phyloP scores from a whole-genome alignment of 139 green algal genomes.

The Choricystis sp. region DNA sequence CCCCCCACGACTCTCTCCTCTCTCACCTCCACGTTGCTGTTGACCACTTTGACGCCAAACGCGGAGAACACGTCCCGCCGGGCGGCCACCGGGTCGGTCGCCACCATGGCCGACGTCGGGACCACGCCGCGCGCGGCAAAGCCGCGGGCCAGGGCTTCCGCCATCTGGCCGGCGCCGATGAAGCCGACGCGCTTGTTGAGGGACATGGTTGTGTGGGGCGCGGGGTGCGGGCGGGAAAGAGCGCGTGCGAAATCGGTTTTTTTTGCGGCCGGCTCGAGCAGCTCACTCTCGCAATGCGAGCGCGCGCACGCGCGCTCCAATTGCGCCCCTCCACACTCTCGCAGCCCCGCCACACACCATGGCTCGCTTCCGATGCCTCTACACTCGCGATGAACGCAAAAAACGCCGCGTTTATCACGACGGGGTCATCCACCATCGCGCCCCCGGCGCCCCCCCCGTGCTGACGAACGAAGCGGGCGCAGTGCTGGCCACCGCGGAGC shows the following conservation, averaged over 20 bases:
- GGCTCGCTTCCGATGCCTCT: conserved; percentile 43
- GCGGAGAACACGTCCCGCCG: conserved; percentile 56
- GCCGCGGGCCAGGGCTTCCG: conserved; percentile 71
- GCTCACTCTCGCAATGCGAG: background rate
- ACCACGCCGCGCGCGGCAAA: conserved; percentile 54
- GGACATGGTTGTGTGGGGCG: conserved; percentile 5
- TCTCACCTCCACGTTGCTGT: conserved; percentile 39
- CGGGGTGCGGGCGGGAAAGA: too few species aligned
- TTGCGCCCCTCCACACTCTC: background rate
- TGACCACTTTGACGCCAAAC: conserved; percentile 23
- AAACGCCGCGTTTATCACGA: conserved; percentile 11
- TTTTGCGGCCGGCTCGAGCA: background rate
- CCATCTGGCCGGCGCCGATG: conserved; percentile 70
- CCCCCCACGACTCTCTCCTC: background rate
- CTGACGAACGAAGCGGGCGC: conserved; percentile 5
- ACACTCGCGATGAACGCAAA: conserved; percentile 9
- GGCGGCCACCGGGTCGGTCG: conserved; percentile 36
- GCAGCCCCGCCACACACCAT: conserved; percentile 48
- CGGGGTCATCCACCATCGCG: conserved; percentile 7
- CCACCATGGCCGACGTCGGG: conserved; percentile 30
- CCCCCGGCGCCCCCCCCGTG: background rate
- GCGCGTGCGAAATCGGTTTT: too few species aligned
- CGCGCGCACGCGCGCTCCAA: too few species aligned
- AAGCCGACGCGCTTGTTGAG: conserved; percentile 52
- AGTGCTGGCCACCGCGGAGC: background rate